Evolutionary conservation across 2,329 filamentous ascomycete species (phyloP).

Genomic region (Diaporthe caulivora): DNA sequence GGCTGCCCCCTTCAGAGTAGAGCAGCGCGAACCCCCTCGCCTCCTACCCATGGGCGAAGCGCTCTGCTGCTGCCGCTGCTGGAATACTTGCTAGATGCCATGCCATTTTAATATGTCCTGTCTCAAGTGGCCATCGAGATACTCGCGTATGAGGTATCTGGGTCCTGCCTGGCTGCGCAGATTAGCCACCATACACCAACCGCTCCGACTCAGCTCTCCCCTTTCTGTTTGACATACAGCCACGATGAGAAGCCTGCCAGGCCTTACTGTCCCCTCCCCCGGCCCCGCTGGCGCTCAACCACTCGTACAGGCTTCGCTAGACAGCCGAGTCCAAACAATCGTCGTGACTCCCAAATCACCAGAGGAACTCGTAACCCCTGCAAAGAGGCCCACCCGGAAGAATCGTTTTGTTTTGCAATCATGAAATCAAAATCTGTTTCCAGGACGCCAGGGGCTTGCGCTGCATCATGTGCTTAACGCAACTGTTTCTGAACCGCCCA

Average conservation of each 20-base stretch:
- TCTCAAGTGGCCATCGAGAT: slow-evolving; percentile 21
- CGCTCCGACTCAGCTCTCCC: slow-evolving; percentile 1
- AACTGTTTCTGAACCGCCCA: slow-evolving; percentile 40
- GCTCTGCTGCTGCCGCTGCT: slow-evolving; percentile 30
- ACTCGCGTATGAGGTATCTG: slow-evolving; percentile 5
- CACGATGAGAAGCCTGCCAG: slow-evolving; percentile 4
- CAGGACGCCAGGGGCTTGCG: slow-evolving; percentile 40
- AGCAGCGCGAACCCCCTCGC: not conserved
- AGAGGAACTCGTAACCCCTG: slow-evolving; percentile 13
- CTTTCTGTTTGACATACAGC: slow-evolving; percentile 25
- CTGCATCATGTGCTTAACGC: slow-evolving; percentile 39
- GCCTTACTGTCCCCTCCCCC: not conserved
- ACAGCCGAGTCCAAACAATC: slow-evolving; percentile 31
- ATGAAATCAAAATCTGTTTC: slow-evolving; percentile 35
- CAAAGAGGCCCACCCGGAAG: slow-evolving; percentile 12
- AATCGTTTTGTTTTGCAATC: slow-evolving; percentile 25
- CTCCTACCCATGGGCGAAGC: slow-evolving; percentile 10
- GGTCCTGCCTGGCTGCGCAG: slow-evolving; percentile 12
- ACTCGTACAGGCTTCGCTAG: slow-evolving; percentile 31
- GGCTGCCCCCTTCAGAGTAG: slow-evolving; percentile 23
- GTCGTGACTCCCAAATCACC: slow-evolving; percentile 25
- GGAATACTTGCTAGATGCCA: slow-evolving; percentile 31
- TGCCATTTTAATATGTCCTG: slow-evolving; percentile 23
- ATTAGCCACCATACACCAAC: slow-evolving; percentile 28
- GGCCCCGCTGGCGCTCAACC: slow-evolving; percentile 3